Evolutionary conservation across 1,284 basidiomycete genomes (phyloP).

Genomic region (Cutaneotrichosporon sp.): DNA sequence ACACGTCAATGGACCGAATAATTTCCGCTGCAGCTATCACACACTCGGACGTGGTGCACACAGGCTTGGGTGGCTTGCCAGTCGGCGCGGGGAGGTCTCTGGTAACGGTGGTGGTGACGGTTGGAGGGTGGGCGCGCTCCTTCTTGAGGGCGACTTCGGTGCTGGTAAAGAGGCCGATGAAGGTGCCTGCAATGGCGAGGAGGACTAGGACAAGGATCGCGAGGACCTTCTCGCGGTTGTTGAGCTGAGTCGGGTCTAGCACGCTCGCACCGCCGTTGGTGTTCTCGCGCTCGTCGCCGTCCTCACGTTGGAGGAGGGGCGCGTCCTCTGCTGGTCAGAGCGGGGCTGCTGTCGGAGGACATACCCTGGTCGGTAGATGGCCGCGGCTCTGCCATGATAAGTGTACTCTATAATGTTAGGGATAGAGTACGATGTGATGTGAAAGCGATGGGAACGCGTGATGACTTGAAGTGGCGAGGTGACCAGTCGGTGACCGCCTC

Average conservation of each 20-base stretch:
- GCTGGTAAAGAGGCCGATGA: constrained; percentile 89
- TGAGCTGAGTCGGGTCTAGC: constrained; percentile 59
- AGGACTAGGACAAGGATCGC: constrained; percentile 71
- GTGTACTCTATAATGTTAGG: background rate
- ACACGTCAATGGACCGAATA: constrained; percentile 73
- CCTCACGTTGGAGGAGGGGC: constrained; percentile 42
- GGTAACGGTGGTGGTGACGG: constrained; percentile 32
- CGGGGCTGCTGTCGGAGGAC: background rate
- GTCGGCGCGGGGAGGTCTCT: constrained; percentile 32
- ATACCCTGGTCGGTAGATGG: constrained; percentile 48
- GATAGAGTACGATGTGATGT: background rate
- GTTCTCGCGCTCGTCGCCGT: constrained; percentile 19
- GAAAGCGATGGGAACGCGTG: background rate
- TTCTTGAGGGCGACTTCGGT: constrained; percentile 72
- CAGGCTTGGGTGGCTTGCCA: constrained; percentile 45
- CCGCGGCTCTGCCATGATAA: constrained; percentile 47
- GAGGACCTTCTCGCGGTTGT: constrained; percentile 79
- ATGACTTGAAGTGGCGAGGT: background rate
- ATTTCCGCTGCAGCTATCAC: constrained; percentile 80
- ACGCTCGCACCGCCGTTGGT: constrained; percentile 35
- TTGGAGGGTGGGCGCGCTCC: constrained; percentile 44
- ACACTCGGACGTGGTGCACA: constrained; percentile 77
- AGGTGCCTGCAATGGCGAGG: constrained; percentile 76
- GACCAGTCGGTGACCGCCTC: no score
- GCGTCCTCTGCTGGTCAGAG: constrained; percentile 48